Conservation (phyloP, 1,284 basidiomycete species). For the Cutaneotrichosporon spelunceum region DNA sequence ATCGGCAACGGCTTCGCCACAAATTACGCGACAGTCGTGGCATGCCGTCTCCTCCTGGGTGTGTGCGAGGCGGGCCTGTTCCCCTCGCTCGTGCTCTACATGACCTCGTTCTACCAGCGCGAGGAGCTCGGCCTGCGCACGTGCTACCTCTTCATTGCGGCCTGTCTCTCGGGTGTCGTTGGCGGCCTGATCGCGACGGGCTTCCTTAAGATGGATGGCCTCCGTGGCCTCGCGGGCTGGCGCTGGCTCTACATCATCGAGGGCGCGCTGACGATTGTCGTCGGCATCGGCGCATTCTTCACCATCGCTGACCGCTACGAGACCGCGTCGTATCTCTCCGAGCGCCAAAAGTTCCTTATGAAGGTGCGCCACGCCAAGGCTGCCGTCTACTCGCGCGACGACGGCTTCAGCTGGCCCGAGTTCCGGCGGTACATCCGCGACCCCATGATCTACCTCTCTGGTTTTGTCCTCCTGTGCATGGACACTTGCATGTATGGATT, state of each 20-base stretch:
- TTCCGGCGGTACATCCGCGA: conserved; percentile 18
- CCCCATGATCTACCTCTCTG: conserved; percentile 22
- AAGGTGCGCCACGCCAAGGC: conserved; percentile 15
- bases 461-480: conserved; percentile 31
- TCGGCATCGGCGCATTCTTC: conserved; percentile 12
- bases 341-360: conserved; percentile 20
- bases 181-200: conserved; percentile 35
- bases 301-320: conserved; percentile 15
- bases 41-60: conserved; percentile 32
- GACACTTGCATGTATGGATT: conserved; percentile 32
- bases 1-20: conserved; percentile 25
- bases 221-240: conserved; percentile 15
- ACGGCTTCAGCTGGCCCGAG: conserved; percentile 20
- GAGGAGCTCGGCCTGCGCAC: conserved; percentile 34
- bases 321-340: conserved; percentile 15
- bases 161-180: conserved; percentile 34
- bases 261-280: conserved; percentile 14
- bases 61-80: conserved; percentile 34
- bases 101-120: conserved; percentile 32
- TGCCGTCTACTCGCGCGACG: conserved; percentile 15
- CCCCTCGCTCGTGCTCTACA: conserved; percentile 30
- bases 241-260: conserved; percentile 24
- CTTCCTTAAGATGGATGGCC: conserved; percentile 19
- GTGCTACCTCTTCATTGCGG: conserved; percentile 37
- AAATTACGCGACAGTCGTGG: conserved; percentile 31